Conservation (phyloP, 116 monocot species). For the Papilionanthe hybrid region DNA sequence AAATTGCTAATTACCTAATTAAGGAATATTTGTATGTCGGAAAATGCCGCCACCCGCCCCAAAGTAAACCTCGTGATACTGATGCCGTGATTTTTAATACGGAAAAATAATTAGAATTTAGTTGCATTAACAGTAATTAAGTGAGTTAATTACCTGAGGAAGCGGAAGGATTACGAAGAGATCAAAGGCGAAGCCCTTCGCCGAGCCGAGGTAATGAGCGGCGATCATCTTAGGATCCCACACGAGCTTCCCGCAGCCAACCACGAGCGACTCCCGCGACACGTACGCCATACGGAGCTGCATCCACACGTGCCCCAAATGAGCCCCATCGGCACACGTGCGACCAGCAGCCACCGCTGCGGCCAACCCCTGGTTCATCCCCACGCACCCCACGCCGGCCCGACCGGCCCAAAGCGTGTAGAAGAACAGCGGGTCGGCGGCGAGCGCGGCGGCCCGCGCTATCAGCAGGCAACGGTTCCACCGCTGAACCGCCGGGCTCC, state of each 20-base stretch:
- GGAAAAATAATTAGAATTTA: no score
- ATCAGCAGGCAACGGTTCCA: constrained; percentile 78
- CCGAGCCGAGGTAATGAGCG: constrained; percentile 48
- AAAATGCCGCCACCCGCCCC: no score
- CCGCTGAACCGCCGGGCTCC: constrained; percentile 59
- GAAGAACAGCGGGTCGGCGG: constrained; percentile 91
- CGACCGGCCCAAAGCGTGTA: constrained; percentile 60
- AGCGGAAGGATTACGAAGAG: constrained; percentile 80
- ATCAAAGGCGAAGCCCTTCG: constrained; percentile 72
- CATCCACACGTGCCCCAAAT: constrained; percentile 60
- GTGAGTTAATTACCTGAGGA: constrained; percentile 48
- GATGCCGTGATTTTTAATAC: no score
- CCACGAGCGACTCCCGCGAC: constrained; percentile 80
- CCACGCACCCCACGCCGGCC: constrained; percentile 37
- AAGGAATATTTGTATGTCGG: no score
- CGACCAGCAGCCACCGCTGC: constrained; percentile 44
- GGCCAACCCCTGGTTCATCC: constrained; percentile 51
- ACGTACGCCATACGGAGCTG: constrained; percentile 78
- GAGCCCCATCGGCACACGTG: constrained; percentile 50
- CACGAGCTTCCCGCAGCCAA: constrained; percentile 92
- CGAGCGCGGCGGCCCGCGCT: constrained; percentile 69
- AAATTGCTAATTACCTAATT: no score
- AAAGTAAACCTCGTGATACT: no score
- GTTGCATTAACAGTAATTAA: not conserved
- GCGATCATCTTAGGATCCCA: constrained; percentile 75